Evolutionary conservation across 176 grass and related monocot genomes (phyloP).

Genomic region (Microstegium vimineum): DNA sequence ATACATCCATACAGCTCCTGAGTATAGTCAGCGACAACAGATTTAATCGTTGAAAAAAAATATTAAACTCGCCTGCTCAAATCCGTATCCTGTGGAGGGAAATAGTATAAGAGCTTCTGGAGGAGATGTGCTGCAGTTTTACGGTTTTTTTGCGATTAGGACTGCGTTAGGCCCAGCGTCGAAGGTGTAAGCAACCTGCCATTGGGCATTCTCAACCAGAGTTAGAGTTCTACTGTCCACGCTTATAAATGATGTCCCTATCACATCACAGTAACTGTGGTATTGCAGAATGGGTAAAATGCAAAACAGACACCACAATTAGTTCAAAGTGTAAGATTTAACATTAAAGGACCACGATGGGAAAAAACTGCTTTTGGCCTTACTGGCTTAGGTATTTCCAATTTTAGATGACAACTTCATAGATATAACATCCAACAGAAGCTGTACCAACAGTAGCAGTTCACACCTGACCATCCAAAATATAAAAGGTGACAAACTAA

Average conservation of each 20-base stretch:
- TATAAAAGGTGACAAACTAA: neutral
- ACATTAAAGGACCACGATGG: neutral
- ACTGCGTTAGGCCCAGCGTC: slow-evolving; percentile 95
- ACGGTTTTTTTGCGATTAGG: slow-evolving; percentile 66
- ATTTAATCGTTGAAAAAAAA: neutral
- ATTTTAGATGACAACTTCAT: neutral
- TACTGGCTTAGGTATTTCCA: neutral
- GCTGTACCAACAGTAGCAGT: neutral
- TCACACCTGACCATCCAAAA: neutral
- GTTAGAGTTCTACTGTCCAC: slow-evolving; percentile 2
- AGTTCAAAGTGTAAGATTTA: neutral
- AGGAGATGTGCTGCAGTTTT: slow-evolving; percentile 68
- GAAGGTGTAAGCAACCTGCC: slow-evolving; percentile 86
- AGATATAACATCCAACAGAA: neutral
- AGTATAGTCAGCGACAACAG: neutral
- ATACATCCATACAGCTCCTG: neutral
- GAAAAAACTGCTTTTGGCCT: neutral
- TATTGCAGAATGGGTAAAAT: slow-evolving; percentile 10
- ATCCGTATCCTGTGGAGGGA: slow-evolving; percentile 73
- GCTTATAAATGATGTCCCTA: neutral
- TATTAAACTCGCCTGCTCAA: slow-evolving; percentile 45
- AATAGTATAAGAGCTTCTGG: slow-evolving; percentile 63
- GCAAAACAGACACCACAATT: neutral
- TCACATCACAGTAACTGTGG: neutral
- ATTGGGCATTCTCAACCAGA: neutral